Percentiles rank a stretch among this genome's conserved stretches.
phyloP scores from a whole-genome alignment of 768 basidiomycete genomes.

The Pisolithus sp. region DNA sequence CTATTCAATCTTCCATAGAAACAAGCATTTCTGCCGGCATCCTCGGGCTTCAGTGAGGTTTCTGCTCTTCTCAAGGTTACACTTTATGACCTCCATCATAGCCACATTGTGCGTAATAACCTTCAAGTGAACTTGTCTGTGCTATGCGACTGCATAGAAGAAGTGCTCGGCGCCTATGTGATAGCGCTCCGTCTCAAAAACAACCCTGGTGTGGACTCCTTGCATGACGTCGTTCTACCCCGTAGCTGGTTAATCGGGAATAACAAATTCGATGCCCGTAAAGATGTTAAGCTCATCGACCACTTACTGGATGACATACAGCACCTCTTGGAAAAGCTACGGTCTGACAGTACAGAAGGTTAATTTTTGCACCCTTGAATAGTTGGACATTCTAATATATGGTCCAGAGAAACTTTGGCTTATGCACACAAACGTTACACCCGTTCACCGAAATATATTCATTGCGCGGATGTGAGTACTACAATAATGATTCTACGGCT shows the following conservation, averaged over 20 bases:
- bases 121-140: conserved; percentile 40
- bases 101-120: conserved; percentile 36
- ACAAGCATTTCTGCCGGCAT: conserved; percentile 31
- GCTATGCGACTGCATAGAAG: conserved; percentile 50
- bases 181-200: conserved; percentile 27
- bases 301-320: conserved; percentile 15
- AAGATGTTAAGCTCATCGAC: conserved; percentile 4
- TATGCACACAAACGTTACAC: too few species aligned
- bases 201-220: background rate
- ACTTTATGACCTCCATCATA: conserved; percentile 15
- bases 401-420: too few species aligned
- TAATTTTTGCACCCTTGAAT: too few species aligned
- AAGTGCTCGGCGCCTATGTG: conserved; percentile 36
- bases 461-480: too few species aligned
- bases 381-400: too few species aligned
- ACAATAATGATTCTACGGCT: too few species aligned
- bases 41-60: conserved; percentile 34
- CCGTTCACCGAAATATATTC: too few species aligned
- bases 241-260: conserved; percentile 40
- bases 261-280: background rate
- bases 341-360: too few species aligned
- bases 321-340: background rate
- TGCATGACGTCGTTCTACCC: conserved; percentile 48
- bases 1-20: conserved; percentile 22
- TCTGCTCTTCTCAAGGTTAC: conserved; percentile 1